Base-by-base conservation (phyloP, 129 eudicot species). In the Centella asiatica region DNA sequence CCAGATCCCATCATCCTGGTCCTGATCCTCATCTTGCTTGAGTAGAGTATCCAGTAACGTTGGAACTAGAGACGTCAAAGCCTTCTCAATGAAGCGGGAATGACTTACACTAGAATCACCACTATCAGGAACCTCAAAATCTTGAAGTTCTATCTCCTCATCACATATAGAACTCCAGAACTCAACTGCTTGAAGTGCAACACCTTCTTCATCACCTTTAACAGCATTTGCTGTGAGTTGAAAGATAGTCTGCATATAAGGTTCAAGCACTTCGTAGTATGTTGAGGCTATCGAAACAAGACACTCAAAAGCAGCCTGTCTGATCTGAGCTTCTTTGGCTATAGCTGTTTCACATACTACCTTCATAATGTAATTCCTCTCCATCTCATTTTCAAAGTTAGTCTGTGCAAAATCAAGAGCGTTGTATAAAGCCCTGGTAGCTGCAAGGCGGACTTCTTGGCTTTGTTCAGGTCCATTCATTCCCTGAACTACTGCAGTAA, bases 151-250 rank as follows among this genome's bases (percentile, higher is more conserved):
- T 2, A 83, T 83, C 71, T 89, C 97, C 70, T 85, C 97, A 78
- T 89, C 97, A 33, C 97, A 89, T 6, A 89, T 89, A 1, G 97
- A 80, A 65, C 97, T 89, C 97, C 97, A 89, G 55, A 89, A 82
- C 55, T 89, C 97, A 33, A 89, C 74, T 15, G 97, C 95, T 72
- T 85, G 97, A 47, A 89, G 88, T 64, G 97, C 95, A 76, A 85
- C 97, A 48, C 78, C 70, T 67, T 89, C 97, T 69, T 89, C 95
- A 49, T 89, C 97, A 55, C 75, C 97, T 76, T 72, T 89, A 26
- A 89, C 95, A 39, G 95, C 97, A 73, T 72, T 78, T 47, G 95
- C 78, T 15, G 97, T 89, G 20, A 89, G 79, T 60, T 83, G 80
- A 76, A 82, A 89, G 40, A 89, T 79, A 23, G 81, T 74, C 68